Evolutionary conservation across 2,329 filamentous ascomycete genomes (phyloP), one percentile per base, ranked within the genome.

Genomic region (Trichoderma asperellum): DNA sequence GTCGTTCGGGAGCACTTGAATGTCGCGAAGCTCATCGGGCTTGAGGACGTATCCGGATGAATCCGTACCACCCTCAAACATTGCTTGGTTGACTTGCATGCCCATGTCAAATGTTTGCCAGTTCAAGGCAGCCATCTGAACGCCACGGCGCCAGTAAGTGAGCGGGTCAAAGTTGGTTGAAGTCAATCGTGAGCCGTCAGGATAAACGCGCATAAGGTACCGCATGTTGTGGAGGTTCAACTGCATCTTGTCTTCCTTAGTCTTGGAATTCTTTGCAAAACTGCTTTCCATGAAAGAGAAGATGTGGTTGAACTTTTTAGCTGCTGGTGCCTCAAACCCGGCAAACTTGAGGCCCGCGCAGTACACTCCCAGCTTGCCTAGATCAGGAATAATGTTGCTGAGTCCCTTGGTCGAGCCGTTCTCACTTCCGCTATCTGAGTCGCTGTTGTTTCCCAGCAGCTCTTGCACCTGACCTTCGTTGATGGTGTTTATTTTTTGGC

Each of bases 101-200:
- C 94, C 93, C 21, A 96, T 86, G 77, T 98, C 96, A 76, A 96
- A 97, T 0, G 94, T 98, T 81, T 99, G 96, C 95, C 96, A 98
- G 81, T 99, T 99, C 72, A 98, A 85, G 0, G 96, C 96, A 16
- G 92, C 94, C 95, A 99, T 98, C 81, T 99, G 96, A 21, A 97
- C 96, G 37, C 96, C 96, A 55, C 93, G 90, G 63, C 95, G 90
- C 96, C 96, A 99, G 78, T 96, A 97, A 71, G 91, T 90, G 72
- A 97, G 87, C 0, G 96, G 96, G 75, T 97, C 94, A 76, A 97
- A 98, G 81, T 99, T 99, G 74, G 91, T 93, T 0, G 96, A 98
- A 40, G 88, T 89, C 68, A 98, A 85, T 34, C 96, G 91, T 74
- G 89, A 90, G 47, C 88, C 90, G 67, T 93, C 92, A 7, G 96